Base-by-base conservation (phyloP, 805 yeast genomes). In the Suhomyces sp. region DNA sequence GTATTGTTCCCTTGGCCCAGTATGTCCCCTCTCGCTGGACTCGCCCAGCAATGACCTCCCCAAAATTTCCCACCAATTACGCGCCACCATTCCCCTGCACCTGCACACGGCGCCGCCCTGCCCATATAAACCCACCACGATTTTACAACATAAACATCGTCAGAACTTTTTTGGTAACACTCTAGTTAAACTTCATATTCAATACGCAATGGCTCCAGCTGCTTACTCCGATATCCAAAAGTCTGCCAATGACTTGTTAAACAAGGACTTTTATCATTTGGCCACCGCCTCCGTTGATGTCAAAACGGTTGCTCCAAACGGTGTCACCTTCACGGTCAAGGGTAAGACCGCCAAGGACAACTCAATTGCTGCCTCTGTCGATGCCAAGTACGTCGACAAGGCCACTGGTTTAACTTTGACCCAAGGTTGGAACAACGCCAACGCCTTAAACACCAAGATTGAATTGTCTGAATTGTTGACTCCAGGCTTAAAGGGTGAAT, bases 371-470 rank as follows among this genome's bases (percentile, higher is more conserved):
- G 96, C 96, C 62, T 83, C 87, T 67, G 77, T 94, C 53, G 98
- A 94, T 77, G 88, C 96, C 65, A 90, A 89, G 80, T 89, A 86
- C 81, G 76, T 88, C 56, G 99, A 94, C 84, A 90, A 90, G 81
- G 81, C 91, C 57, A 79, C 94, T 57, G 97, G 97, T 59, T 80
- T 94, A 67, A 84, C 97, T 59, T 78, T 94, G 68, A 91, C 97
- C 62, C 98, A 94, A 81, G 97, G 97, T 69, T 92, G 98, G 97
- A 86, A 92, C 79, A 89, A 96, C 64, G 86, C 96, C 73, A 93
- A 93, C 75, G 82, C 87, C 59, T 79, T 94, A 69, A 87, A 84
- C 80, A 89, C 98, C 78, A 93, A 90, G 82, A 81, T 94, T 63
- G 97, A 93, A 80, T 82, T 94, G 66, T 81, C 86, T 54, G 96